Base-by-base conservation (phyloP, 441 rosid species). In the Heliophila coronopifolia region DNA sequence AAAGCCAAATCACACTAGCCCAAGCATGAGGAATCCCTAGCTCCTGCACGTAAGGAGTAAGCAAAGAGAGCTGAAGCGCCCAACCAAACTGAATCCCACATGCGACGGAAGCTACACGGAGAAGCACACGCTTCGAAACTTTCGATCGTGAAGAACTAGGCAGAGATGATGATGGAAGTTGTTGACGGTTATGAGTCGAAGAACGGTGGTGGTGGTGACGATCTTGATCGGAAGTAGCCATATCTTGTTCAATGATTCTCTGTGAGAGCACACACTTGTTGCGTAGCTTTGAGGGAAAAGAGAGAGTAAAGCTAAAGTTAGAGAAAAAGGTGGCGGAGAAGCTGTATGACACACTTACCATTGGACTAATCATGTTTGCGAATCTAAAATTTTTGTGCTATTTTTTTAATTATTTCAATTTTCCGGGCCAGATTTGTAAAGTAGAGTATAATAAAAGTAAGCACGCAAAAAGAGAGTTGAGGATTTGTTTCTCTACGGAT, bases 41-140 rank as follows among this genome's bases (percentile, higher is more conserved):
- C 89, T 85, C 92, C 50, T 92, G 98, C 6, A 92, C 98, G 49
- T 87, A 92, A 4, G 98, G 96, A 0, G 96, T 87, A 22, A 87
- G 76, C 8, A 92, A 72, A 9, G 98, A 92, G 13, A 87, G 94
- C 80, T 92, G 96, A 6, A 91, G 73, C 1, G 98, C 96, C 98
- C 96, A 92, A 0, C 98, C 94, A 78, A 92, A 92, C 27, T 88
- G 97, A 30, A 92, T 88, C n/a, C 99, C 99, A 14, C 95, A 79
- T 0, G 94, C 92, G 10, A 92, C 83, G 31, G 95, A 83, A 16
- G 99, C 81, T 37, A 92, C 99, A 16, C 83, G 82, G 43, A 92
- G 79, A 4, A 88, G 80, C 53, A 67, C 76, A 27, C 87, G 74
- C 52, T 80, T 74, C 14, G 78, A 75, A 0, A 80, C 77, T 32